Base-by-base conservation (phyloP, 2,329 filamentous ascomycete genomes). In the Cadophora gregata region DNA sequence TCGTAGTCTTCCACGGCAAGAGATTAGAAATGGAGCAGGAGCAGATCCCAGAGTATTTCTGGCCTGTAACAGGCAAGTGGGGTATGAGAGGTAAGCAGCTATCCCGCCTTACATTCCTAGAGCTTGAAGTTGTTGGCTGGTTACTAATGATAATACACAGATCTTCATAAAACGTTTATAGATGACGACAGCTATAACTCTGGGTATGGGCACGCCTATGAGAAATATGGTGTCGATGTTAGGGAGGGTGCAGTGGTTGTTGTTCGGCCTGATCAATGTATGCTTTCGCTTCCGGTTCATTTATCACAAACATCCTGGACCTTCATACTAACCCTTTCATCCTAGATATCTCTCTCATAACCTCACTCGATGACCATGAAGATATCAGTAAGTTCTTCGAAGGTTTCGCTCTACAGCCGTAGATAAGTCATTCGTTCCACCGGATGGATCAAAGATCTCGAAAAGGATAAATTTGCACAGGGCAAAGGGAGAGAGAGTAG, bases 201-300 rank as follows among this genome's bases (percentile, higher is more conserved):
- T 1, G 84, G 84, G 1, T 84, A 88, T 65, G 86, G 86, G 0
- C 80, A 85, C 53, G 84, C 84, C 1, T 90, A 89, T 69, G 79
- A 86, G 59, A 78, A 78, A 9, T 86, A 87, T 50, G 85, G 85
- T 0, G 78, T 90, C 14, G 79, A 84, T 63, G 75, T 80, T 0
- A 69, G 76, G 5, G 65, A 75, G 36, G 84, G 85, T 0, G 82
- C 81, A 0, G 68, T 88, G 4, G 80, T 86, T 0, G 78, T 89
- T 66, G 81, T 89, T 9, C 80, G 88, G 16, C 88, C 87, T 1
- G 87, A 89, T 78, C 86, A 89, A 78, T 86, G 85, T 86, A 19
- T 14, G 64, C 53, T 16, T 1, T 16, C n/a, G 48, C 4, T 6
- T 36, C 4, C n/a, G 12, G 31, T 33, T 45, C 31, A 24, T n/a